phyloP scores from a whole-genome alignment of 345 rosid species.

The Viola odorata region DNA sequence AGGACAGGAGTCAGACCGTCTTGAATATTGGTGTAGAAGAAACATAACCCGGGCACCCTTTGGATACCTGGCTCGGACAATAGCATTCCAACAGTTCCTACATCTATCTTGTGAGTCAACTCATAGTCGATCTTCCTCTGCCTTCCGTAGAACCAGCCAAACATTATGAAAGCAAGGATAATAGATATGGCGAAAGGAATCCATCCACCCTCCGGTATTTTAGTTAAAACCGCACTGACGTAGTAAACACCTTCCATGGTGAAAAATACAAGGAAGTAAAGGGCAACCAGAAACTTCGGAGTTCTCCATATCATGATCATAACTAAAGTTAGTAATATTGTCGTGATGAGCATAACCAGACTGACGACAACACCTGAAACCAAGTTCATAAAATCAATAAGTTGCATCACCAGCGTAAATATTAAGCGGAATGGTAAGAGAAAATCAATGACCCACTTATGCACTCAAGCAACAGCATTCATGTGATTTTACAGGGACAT shows the following conservation, averaged over 20 bases:
- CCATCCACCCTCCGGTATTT: constrained; percentile 84
- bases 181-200: constrained; percentile 80
- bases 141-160: constrained; percentile 85
- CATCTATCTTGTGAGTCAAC: constrained; percentile 52
- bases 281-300: constrained; percentile 42
- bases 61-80: constrained; percentile 62
- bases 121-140: constrained; percentile 73
- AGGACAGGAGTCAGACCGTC: constrained; percentile 74
- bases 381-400: background rate
- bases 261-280: constrained; percentile 61
- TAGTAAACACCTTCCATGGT: constrained; percentile 79
- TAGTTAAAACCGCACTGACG: constrained; percentile 67
- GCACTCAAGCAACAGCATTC: background rate
- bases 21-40: constrained; percentile 80
- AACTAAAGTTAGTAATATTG: constrained; percentile 59
- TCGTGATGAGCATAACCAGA: constrained; percentile 82
- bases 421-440: background rate
- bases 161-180: constrained; percentile 73
- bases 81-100: constrained; percentile 47
- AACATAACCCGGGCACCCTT: constrained; percentile 73
- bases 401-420: background rate
- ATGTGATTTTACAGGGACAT: no score
- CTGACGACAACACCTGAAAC: constrained; percentile 76
- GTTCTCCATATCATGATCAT: constrained; percentile 91
- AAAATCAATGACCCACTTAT: background rate